Base-by-base conservation (phyloP, 441 rosid species). In the Caryocar brasiliense region DNA sequence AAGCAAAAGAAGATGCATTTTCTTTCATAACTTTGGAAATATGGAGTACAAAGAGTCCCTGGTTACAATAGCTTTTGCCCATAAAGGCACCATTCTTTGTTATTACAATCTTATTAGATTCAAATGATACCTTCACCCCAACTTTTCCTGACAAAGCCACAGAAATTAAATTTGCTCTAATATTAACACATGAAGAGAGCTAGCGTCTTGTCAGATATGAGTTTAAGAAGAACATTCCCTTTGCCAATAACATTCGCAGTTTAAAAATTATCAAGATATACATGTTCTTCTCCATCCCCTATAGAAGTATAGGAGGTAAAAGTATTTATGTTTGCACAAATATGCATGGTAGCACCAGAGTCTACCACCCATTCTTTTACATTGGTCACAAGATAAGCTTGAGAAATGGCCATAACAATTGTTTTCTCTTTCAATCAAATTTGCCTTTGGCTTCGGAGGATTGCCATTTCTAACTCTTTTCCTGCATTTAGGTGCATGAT, bases 321-420 rank as follows among this genome's bases (percentile, higher is more conserved):
- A 0, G 14, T 14, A 14, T 7, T n/a, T 56, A 17, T 35, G 20
- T 44, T 56, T 27, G 13, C 13, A 33, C 11, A 45, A 10, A 56
- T 36, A 10, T 25, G 30, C 2, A 1, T 46, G 13, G 41, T 33
- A 40, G 26, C 26, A 15, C 19, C 12, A 0, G 2, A 38, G 11
- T 37, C 45, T 25, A 51, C 46, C 18, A 51, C 24, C 45, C 36
- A 51, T 14, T 53, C 20, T 28, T 54, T 32, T 17, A 42, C 20
- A 32, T 23, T 22, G 5, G 11, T 11, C 25, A 34, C 19, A 32
- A 33, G 21, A 44, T 24, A 7, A 17, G 7, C 19, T n/a, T 23
- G 7, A 23, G n/a, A 13, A 41, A 23, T 12, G 2, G 13, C 15
- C 47, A 11, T 9, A 23, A 6, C 29, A 22, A 41, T 24, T 24